Evolutionary conservation across 1,139 yeast species (phyloP).

Genomic region (Fermentozyma sake): DNA sequence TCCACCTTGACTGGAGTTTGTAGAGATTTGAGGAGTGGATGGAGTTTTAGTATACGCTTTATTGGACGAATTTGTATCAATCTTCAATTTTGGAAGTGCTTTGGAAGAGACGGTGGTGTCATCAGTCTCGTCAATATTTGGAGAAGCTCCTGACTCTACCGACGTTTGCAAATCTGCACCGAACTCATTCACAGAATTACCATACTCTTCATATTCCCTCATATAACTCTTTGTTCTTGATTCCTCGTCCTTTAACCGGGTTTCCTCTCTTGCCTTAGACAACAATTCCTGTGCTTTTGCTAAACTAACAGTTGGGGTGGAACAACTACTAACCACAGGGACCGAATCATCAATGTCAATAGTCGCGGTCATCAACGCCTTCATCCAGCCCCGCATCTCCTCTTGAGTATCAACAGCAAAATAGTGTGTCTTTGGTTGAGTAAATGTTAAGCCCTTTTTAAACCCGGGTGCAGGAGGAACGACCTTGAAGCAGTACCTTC

Average conservation of each 20-base stretch:
- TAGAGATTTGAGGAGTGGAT: constrained; percentile 26
- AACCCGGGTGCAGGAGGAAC: constrained; percentile 99
- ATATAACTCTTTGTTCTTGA: constrained; percentile 35
- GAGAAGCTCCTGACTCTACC: constrained; percentile 14
- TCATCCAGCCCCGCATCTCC: constrained; percentile 94
- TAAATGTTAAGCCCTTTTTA: constrained; percentile 88
- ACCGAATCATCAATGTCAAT: constrained; percentile 91
- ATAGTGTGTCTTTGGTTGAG: constrained; percentile 93
- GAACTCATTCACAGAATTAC: constrained; percentile 19
- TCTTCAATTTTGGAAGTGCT: constrained; percentile 24
- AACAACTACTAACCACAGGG: constrained; percentile 92
- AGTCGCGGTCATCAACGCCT: constrained; percentile 91
- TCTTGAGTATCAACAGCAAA: constrained; percentile 91
- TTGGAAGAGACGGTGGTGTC: constrained; percentile 25
- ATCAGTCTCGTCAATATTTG: constrained; percentile 30
- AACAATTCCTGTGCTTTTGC: constrained; percentile 82
- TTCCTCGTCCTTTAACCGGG: constrained; percentile 57
- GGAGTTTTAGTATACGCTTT: constrained; percentile 17
- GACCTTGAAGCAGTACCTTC: constrained; percentile 85
- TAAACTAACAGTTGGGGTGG: constrained; percentile 88
- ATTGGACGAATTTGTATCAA: constrained; percentile 25
- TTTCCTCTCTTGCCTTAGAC: constrained; percentile 75
- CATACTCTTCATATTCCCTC: constrained; percentile 17
- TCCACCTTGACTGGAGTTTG: constrained; percentile 30
- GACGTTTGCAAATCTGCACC: constrained; percentile 12